These are phyloP conservation scores for Aureobasidium leucospermi DNA, from an alignment of 2,329 filamentous ascomycete genomes.

Conservation along the genomic window DNA sequence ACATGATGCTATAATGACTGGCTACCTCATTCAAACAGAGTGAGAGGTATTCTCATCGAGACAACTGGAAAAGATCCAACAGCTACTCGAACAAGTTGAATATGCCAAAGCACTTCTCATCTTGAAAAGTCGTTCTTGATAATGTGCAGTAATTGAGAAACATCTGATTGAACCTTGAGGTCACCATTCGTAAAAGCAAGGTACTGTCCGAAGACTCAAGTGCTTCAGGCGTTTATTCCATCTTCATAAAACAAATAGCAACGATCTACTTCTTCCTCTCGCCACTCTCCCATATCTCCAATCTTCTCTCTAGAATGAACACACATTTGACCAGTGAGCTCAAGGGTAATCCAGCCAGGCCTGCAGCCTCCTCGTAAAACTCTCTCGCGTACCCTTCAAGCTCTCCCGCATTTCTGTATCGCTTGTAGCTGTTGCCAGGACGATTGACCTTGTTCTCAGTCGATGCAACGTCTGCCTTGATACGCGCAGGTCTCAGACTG, in stretches of 20 bases:
- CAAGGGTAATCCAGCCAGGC: conserved; percentile 43
- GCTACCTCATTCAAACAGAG: no score
- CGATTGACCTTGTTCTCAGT: conserved; percentile 28
- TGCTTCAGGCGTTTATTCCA: neutral
- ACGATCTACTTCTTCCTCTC: conserved; percentile 19
- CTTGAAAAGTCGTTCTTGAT: no score
- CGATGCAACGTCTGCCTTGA: conserved; percentile 31
- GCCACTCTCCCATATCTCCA: conserved; percentile 33
- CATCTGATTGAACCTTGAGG: no score
- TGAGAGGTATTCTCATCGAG: no score
- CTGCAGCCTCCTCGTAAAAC: conserved; percentile 47
- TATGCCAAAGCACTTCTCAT: no score
- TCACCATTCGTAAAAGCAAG: no score
- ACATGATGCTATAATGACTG: no score
- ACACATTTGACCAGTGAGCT: conserved; percentile 45
- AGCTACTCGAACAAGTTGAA: no score
- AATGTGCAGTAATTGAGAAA: no score
- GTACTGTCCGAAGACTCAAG: no score
- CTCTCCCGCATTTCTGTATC: conserved; percentile 42
- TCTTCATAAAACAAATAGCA: neutral
- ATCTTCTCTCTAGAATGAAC: conserved; percentile 40
- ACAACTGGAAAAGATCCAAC: no score
- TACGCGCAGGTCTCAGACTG: conserved; percentile 31
- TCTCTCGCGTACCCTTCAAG: conserved; percentile 35
- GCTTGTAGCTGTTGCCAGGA: conserved; percentile 44